Evolutionary conservation across 495 filamentous ascomycete species (phyloP).

Genomic region (Hypoxylon rickii): DNA sequence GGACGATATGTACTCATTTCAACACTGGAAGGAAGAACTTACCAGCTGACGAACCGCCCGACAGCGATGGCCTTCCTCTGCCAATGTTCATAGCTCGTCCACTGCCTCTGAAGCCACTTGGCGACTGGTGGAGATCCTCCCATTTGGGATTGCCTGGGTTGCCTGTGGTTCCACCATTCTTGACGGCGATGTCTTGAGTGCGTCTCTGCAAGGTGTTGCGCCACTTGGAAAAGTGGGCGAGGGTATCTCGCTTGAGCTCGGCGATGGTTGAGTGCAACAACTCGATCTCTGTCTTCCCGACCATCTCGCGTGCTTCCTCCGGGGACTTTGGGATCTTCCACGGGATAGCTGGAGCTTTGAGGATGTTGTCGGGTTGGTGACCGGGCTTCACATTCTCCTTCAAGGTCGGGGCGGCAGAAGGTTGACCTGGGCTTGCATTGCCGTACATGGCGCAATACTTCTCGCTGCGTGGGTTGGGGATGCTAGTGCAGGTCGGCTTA

Average conservation of each 20-base stretch:
- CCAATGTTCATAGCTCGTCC: constrained; percentile 21
- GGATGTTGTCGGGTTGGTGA: background rate
- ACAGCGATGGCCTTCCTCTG: constrained; percentile 28
- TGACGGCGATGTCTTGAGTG: constrained; percentile 48
- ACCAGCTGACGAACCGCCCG: constrained; percentile 34
- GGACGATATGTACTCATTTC: too few species aligned
- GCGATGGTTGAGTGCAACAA: constrained; percentile 37
- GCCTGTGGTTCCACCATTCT: constrained; percentile 33
- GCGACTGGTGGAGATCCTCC: constrained; percentile 9
- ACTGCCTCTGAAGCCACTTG: constrained; percentile 24
- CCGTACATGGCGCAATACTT: constrained; percentile 32
- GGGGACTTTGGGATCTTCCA: constrained; percentile 26
- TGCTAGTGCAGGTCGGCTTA: constrained; percentile 8
- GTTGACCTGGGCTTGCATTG: background rate
- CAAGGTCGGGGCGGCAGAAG: background rate
- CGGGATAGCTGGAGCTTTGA: background rate
- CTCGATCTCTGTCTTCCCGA: constrained; percentile 33
- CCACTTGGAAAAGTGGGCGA: constrained; percentile 53
- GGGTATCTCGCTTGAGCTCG: constrained; percentile 50
- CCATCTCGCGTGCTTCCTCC: constrained; percentile 12
- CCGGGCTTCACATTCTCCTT: constrained; percentile 19
- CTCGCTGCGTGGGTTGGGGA: constrained; percentile 32
- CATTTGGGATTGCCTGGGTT: constrained; percentile 24
- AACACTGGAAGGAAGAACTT: constrained; percentile 34
- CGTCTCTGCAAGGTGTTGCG: constrained; percentile 43